Percentiles rank a stretch among this genome's conserved stretches.
Conservation (phyloP, 2,329 filamentous ascomycete genomes). For the Mycosphaerella sp. region DNA sequence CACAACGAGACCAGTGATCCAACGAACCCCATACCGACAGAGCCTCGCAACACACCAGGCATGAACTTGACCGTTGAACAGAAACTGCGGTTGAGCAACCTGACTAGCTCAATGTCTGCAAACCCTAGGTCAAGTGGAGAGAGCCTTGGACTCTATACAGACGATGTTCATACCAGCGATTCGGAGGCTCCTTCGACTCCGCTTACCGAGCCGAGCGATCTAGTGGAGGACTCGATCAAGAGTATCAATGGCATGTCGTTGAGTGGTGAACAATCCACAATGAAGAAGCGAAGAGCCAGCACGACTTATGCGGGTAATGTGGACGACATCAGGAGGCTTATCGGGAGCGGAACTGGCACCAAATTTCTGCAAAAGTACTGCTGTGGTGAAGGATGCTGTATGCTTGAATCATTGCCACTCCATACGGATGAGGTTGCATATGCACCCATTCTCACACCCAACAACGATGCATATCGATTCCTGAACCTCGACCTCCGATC, state of each 20-base stretch:
- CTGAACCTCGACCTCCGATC: slow-evolving; percentile 70
- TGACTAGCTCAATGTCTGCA: slow-evolving; percentile 18
- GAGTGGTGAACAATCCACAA: slow-evolving; percentile 8
- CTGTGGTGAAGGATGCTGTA: slow-evolving; percentile 60
- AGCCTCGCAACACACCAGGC: slow-evolving; percentile 32
- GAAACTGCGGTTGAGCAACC: slow-evolving; percentile 24
- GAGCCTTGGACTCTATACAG: slow-evolving; percentile 21
- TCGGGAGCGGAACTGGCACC: slow-evolving; percentile 53
- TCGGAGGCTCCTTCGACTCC: slow-evolving; percentile 33
- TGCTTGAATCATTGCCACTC: slow-evolving; percentile 50
- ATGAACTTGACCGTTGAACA: slow-evolving; percentile 20
- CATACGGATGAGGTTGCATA: slow-evolving; percentile 41
- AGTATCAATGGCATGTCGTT: slow-evolving; percentile 16
- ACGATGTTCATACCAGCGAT: slow-evolving; percentile 23
- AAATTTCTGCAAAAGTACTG: slow-evolving; percentile 58
- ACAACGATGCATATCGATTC: slow-evolving; percentile 78
- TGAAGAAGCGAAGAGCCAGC: slow-evolving; percentile 32
- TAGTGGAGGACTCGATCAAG: slow-evolving; percentile 19
- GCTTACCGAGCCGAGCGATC: slow-evolving; percentile 37
- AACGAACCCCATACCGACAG: slow-evolving; percentile 42
- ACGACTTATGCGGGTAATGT: slow-evolving; percentile 45
- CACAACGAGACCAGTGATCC: slow-evolving; percentile 42
- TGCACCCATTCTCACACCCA: slow-evolving; percentile 53
- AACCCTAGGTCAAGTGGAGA: slow-evolving; percentile 30
- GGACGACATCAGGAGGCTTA: slow-evolving; percentile 52